Percentiles rank a stretch among this genome's conserved stretches.
These are phyloP conservation scores for Dioszegia aurantiaca DNA, from an alignment of 768 basidiomycete genomes.

Conservation along the genomic window DNA sequence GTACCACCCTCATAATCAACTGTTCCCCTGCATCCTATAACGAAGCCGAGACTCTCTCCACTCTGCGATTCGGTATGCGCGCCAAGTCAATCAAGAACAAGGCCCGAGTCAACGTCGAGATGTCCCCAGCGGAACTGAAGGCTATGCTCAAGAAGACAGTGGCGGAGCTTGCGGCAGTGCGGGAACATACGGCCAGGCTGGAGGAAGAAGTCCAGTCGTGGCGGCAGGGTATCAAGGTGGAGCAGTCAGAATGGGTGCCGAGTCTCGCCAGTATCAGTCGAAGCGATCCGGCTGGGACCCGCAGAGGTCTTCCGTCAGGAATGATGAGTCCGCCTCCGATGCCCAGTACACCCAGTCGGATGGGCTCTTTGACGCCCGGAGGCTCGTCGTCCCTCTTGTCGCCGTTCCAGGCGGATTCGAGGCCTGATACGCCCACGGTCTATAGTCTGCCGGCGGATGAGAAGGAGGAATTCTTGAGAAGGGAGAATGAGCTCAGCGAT, in stretches of 20 bases:
- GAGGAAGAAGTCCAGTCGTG: slow-evolving; percentile 88
- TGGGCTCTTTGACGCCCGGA: slow-evolving; percentile 48
- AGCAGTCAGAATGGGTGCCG: slow-evolving; percentile 73
- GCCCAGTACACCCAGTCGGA: slow-evolving; percentile 64
- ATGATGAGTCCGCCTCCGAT: slow-evolving; percentile 60
- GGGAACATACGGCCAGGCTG: slow-evolving; percentile 75
- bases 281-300: not conserved
- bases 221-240: slow-evolving; percentile 81
- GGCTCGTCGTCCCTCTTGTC: slow-evolving; percentile 58
- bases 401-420: slow-evolving; percentile 62
- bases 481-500: slow-evolving; percentile 96
- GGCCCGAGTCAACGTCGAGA: slow-evolving; percentile 95
- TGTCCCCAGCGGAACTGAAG: slow-evolving; percentile 92
- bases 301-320: slow-evolving; percentile 20
- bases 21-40: slow-evolving; percentile 98
- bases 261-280: slow-evolving; percentile 14
- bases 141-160: slow-evolving; percentile 84
- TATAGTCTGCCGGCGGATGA: slow-evolving; percentile 88
- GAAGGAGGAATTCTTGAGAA: slow-evolving; percentile 88
- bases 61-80: slow-evolving; percentile 97
- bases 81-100: slow-evolving; percentile 99
- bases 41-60: slow-evolving; percentile 91
- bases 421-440: slow-evolving; percentile 89
- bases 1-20: slow-evolving; percentile 91
- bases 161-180: slow-evolving; percentile 73